Base-by-base conservation (phyloP, 75 land plant species). In the Pinus tabuliformis region DNA sequence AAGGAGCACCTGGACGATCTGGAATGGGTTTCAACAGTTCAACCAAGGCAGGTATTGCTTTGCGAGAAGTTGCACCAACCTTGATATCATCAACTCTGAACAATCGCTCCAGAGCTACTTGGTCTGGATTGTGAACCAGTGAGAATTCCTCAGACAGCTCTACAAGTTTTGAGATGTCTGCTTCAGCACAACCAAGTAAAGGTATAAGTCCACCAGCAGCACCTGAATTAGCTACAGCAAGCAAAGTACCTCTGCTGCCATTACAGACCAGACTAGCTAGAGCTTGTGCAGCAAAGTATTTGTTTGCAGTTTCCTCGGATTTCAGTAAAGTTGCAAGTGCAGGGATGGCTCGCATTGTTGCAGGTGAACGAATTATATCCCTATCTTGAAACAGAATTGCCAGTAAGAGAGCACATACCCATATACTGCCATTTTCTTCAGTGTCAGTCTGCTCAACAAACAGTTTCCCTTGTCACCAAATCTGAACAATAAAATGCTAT, bases 201-300 rank as follows among this genome's bases (percentile, higher is more conserved):
- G 98, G 83, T 39, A 96, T 94, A 24, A 96, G 90, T 5, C 98
- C 98, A 77, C 81, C 87, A 42, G 89, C 95, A 59, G 95, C 93
- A 0, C 99, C 99, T 56, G 99, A 96, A 76, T 94, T 96, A 56
- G 99, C 98, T 77, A 96, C 99, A 20, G 98, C 89, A 26, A 96
- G 80, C 64, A 96, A 83, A 57, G 98, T 96, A 37, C 99, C 99
- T 22, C 99, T 82, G 84, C 95, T 96, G 62, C 99, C 99, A 88
- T 96, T 94, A 85, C 99, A 96, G 30, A 96, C 91, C 3, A 96
- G 83, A 83, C 99, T 96, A n/a, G 87, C 81, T 3, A 94, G 73
- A 22, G 93, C 99, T 79, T 96, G 99, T 14, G 99, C 99, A 72
- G 99, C 98, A 81, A 96, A 96, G 78, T 96, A 96, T 75, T 90